Base-by-base conservation (phyloP, 2,329 filamentous ascomycete genomes). In the Neofusicoccum kwambonambiense region DNA sequence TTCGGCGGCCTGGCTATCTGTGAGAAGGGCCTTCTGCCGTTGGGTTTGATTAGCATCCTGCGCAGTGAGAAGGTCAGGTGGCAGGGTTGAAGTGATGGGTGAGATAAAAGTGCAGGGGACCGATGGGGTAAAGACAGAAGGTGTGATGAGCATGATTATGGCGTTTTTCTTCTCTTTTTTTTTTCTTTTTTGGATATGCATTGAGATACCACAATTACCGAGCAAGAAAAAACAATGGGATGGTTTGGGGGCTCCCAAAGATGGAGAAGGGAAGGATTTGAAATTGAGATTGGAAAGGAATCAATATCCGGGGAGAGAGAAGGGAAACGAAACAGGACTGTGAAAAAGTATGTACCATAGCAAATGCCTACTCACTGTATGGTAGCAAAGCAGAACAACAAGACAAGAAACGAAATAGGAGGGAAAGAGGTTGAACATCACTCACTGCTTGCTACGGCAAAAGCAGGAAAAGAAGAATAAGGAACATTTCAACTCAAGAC, bases 1-100 rank as follows among this genome's bases (percentile, higher is more conserved):
- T 81, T 81, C 73, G 79, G 79, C 0, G 77, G 78, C 1, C 64
- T 80, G 62, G 72, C 72, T 35, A 71, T 81, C 56, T 78, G 79
- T 3, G 77, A 80, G 65, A 69, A 72, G 51, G 76, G 77, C 1
- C 62, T 81, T 58, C 66, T 82, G 65, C 79, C 80, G 7, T 76
- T 77, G 68, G 78, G 78, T 3, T 69, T 80, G 69, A 72, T 80
- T 52, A 72, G 71, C 64, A 72, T 79, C 68, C 67, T 81, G 64
- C 68, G 69, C 73, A 69, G 74, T 70, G 70, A 77, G 73, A 66
- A 73, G 72, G 65, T 76, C 73, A 50, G 76, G 67, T 80, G 78
- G 77, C 71, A 77, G 51, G 77, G 75, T 2, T 80, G 17, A 60
- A n/a, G 19, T 15, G 27, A 41, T 45, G 41, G 12, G n/a, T 27